Percentiles rank a stretch among this genome's conserved stretches.
phyloP scores from a whole-genome alignment of 768 basidiomycete species.

The Phylloporus arenicola region DNA sequence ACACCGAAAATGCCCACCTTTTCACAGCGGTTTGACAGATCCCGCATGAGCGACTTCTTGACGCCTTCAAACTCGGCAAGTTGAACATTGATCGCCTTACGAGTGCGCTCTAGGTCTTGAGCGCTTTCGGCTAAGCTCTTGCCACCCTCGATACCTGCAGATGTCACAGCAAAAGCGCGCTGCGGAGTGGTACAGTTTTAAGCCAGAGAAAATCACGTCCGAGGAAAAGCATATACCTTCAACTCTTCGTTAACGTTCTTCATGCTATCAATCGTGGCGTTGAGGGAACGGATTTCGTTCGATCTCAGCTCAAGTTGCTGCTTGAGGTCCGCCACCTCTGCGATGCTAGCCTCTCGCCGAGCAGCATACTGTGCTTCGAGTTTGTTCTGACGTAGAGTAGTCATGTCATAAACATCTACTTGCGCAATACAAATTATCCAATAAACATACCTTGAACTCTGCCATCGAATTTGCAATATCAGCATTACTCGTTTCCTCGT shows the following conservation, averaged over 20 bases:
- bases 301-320: slow-evolving; percentile 83
- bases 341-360: slow-evolving; percentile 83
- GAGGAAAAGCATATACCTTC: slow-evolving; percentile 56
- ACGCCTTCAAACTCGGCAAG: slow-evolving; percentile 97
- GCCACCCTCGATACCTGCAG: slow-evolving; percentile 94
- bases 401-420: background rate
- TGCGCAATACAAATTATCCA: background rate
- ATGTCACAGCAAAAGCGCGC: slow-evolving; percentile 96
- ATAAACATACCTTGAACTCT: slow-evolving; percentile 72
- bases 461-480: slow-evolving; percentile 80
- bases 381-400: slow-evolving; percentile 57
- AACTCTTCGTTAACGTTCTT: slow-evolving; percentile 97
- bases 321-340: slow-evolving; percentile 80
- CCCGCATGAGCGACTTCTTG: slow-evolving; percentile 98
- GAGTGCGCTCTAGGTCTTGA: slow-evolving; percentile 92
- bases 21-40: slow-evolving; percentile 98
- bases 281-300: slow-evolving; percentile 79
- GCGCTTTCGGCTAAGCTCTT: slow-evolving; percentile 96
- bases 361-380: slow-evolving; percentile 91
- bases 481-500: slow-evolving; percentile 80
- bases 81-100: slow-evolving; percentile 97
- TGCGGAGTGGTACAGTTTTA: slow-evolving; percentile 27
- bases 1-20: slow-evolving; percentile 53
- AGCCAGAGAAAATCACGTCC: slow-evolving; percentile 4
- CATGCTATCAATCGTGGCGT: slow-evolving; percentile 83